Percentiles rank a stretch among this genome's conserved stretches.
Conservation (phyloP, 1,284 basidiomycete species). For the Boletus smithii region DNA sequence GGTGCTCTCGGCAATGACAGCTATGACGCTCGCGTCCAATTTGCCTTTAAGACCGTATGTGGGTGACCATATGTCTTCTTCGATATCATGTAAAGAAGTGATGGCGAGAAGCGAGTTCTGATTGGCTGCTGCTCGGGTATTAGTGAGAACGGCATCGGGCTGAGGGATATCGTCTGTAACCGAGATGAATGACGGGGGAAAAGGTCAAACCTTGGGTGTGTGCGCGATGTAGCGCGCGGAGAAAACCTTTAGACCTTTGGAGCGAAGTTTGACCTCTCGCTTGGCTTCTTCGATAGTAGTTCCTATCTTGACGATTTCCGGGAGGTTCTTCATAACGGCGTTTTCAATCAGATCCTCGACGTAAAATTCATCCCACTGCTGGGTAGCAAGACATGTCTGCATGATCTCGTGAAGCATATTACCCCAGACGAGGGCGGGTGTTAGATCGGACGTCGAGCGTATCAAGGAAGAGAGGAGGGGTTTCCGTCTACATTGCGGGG, state of each 20-base stretch:
- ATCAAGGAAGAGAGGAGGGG: constrained; percentile 68
- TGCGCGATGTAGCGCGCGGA: constrained; percentile 59
- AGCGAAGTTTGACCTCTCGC: constrained; percentile 57
- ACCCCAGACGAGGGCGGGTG: constrained; percentile 79
- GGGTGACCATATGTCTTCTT: constrained; percentile 98
- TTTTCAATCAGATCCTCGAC: constrained; percentile 57
- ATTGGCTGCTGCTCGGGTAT: constrained; percentile 54
- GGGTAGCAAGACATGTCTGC: constrained; percentile 66
- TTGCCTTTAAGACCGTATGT: constrained; percentile 95
- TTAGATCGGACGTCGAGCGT: constrained; percentile 54
- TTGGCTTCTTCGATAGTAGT: constrained; percentile 59
- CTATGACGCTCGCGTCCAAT: constrained; percentile 86
- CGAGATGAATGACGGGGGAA: neutral
- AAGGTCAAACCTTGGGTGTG: constrained; percentile 51
- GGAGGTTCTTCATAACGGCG: constrained; percentile 49
- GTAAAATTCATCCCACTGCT: constrained; percentile 58
- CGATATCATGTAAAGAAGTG: constrained; percentile 75
- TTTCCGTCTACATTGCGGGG: constrained; percentile 77
- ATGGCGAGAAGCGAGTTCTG: constrained; percentile 65
- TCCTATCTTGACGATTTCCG: constrained; percentile 62
- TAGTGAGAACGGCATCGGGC: constrained; percentile 61
- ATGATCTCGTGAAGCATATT: constrained; percentile 88
- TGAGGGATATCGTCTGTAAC: constrained; percentile 28
- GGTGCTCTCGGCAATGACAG: constrained; percentile 49
- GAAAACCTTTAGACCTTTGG: constrained; percentile 64